Percentiles rank a stretch among this genome's conserved stretches.
These are phyloP conservation scores for Circinella minor DNA, from an alignment of 371 early-diverging fungal genomes.

Conservation along the genomic window DNA sequence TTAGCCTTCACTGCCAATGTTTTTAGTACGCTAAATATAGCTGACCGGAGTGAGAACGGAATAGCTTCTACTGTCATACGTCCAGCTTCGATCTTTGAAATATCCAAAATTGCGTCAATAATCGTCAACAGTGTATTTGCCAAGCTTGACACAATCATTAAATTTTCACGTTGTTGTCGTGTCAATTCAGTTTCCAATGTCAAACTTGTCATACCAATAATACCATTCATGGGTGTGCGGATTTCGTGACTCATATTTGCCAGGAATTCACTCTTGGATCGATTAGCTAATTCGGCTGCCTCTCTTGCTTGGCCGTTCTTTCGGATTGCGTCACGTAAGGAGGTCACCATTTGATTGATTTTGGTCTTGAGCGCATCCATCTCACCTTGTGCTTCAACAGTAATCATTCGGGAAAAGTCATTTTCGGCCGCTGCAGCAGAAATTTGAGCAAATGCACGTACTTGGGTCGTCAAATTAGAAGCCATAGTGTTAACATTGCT, in stretches of 20 bases:
- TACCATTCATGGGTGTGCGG: constrained; percentile 78
- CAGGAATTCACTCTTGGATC: constrained; percentile 73
- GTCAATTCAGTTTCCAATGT: constrained; percentile 61
- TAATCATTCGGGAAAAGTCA: constrained; percentile 67
- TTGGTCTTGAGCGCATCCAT: constrained; percentile 74
- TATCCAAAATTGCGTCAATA: constrained; percentile 77
- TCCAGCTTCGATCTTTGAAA: constrained; percentile 80
- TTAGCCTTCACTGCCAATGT: constrained; percentile 63
- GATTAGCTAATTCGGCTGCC: constrained; percentile 72
- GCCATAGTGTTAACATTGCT: constrained; percentile 60
- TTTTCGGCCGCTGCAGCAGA: constrained; percentile 63
- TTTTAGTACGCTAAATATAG: constrained; percentile 63
- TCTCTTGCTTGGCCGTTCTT: constrained; percentile 70
- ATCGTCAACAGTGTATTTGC: constrained; percentile 69
- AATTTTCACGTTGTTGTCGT: constrained; percentile 71
- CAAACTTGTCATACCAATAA: constrained; percentile 72
- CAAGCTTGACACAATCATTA: constrained; percentile 67
- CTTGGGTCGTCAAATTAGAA: constrained; percentile 53
- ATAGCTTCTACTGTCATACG: constrained; percentile 67
- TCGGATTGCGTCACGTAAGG: constrained; percentile 65
- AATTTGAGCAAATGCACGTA: constrained; percentile 62
- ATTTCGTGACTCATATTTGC: constrained; percentile 76
- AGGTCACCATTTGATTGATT: constrained; percentile 71
- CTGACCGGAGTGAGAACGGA: constrained; percentile 62
- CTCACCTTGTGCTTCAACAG: constrained; percentile 70